Percentiles rank a stretch among this genome's conserved stretches.
phyloP scores from a whole-genome alignment of 768 basidiomycete genomes.

The Amanita inopinata region DNA sequence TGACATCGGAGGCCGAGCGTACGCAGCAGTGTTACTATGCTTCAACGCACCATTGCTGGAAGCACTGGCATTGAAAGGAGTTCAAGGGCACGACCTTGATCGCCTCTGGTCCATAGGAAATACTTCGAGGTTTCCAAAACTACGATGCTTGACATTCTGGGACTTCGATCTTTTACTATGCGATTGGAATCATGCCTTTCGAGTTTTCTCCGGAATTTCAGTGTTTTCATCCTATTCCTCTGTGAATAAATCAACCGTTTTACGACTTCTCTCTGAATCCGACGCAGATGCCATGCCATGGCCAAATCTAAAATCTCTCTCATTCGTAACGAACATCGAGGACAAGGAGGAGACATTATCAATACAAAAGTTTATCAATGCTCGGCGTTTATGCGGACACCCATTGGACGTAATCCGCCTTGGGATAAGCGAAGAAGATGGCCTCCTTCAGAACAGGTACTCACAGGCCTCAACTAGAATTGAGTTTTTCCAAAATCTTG shows the following conservation, averaged over 20 bases:
- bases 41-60: slow-evolving; percentile 30
- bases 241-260: slow-evolving; percentile 16
- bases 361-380: slow-evolving; percentile 18
- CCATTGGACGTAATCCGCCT: slow-evolving; percentile 23
- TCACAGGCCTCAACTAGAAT: slow-evolving; percentile 14
- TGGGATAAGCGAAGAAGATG: slow-evolving; percentile 17
- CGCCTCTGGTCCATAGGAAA: slow-evolving; percentile 20
- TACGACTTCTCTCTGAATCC: slow-evolving; percentile 18
- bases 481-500: slow-evolving; percentile 17
- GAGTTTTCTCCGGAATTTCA: slow-evolving; percentile 18
- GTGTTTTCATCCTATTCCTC: slow-evolving; percentile 21
- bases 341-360: slow-evolving; percentile 16
- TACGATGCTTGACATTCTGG: slow-evolving; percentile 28
- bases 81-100: slow-evolving; percentile 33
- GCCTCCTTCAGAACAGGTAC: slow-evolving; percentile 10
- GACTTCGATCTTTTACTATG: slow-evolving; percentile 27
- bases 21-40: slow-evolving; percentile 27
- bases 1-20: slow-evolving; percentile 26
- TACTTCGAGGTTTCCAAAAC: slow-evolving; percentile 21
- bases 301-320: slow-evolving; percentile 24
- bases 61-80: slow-evolving; percentile 32
- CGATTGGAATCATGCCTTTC: slow-evolving; percentile 4
- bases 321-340: slow-evolving; percentile 20
- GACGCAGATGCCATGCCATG: slow-evolving; percentile 17
- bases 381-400: slow-evolving; percentile 16